These are phyloP conservation scores for Penicillium sp. DNA, from an alignment of 2,329 filamentous ascomycete species.

Conservation along the genomic window DNA sequence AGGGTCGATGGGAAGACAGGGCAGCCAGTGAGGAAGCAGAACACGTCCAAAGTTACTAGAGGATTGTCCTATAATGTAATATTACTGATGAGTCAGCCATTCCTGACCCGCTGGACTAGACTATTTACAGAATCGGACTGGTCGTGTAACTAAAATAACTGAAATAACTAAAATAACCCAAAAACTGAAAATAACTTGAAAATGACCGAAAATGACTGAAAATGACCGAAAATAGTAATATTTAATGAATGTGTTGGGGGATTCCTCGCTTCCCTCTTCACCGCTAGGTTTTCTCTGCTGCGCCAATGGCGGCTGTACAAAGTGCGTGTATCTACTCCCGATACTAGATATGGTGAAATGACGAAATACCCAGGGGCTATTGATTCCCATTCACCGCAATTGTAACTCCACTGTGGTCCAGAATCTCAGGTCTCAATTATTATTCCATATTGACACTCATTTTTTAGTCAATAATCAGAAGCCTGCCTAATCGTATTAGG, in stretches of 20 bases:
- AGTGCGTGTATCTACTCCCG: background rate
- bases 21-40: slow-evolving; percentile 15
- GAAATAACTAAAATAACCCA: background rate
- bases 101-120: slow-evolving; percentile 12
- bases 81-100: slow-evolving; percentile 21
- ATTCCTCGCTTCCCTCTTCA: slow-evolving; percentile 5
- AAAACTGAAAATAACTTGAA: no score
- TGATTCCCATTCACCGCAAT: slow-evolving; percentile 2
- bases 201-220: no score
- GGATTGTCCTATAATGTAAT: background rate
- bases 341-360: background rate
- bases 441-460: background rate
- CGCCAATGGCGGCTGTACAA: slow-evolving; percentile 6
- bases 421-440: slow-evolving; percentile 2
- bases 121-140: slow-evolving; percentile 1
- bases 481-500: slow-evolving; percentile 3
- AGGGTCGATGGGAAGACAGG: slow-evolving; percentile 12
- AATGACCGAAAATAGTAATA: no score
- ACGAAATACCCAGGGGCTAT: background rate
- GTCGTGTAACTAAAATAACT: background rate
- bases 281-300: slow-evolving; percentile 1
- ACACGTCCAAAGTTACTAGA: background rate
- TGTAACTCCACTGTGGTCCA: slow-evolving; percentile 8
- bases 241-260: background rate
- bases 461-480: background rate